Evolutionary conservation across 1,284 basidiomycete species (phyloP).

Genomic region (Thelephora terrestris): DNA sequence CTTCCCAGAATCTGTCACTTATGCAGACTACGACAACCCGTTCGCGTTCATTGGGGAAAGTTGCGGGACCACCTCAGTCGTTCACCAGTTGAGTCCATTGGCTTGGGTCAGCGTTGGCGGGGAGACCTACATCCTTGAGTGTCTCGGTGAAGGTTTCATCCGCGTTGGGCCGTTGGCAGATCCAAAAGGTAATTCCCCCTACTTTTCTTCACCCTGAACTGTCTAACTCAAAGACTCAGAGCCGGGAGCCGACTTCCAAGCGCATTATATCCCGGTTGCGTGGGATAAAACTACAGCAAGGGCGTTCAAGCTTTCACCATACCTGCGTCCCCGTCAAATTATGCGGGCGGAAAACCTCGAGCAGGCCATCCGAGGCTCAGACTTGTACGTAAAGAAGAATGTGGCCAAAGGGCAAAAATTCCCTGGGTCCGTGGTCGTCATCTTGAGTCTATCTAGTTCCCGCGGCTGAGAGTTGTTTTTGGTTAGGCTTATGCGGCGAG

Average conservation of each 20-base stretch:
- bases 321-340: constrained; percentile 41
- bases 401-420: constrained; percentile 39
- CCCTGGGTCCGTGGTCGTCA: constrained; percentile 31
- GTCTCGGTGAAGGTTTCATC: constrained; percentile 66
- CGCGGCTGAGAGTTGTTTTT: background rate
- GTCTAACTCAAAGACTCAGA: constrained; percentile 13
- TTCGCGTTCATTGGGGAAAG: constrained; percentile 49
- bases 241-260: constrained; percentile 27
- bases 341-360: constrained; percentile 40
- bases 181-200: constrained; percentile 27
- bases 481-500: constrained; percentile 52
- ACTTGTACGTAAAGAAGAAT: constrained; percentile 50
- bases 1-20: constrained; percentile 59
- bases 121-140: constrained; percentile 69
- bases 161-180: constrained; percentile 45
- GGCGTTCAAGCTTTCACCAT: constrained; percentile 43
- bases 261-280: constrained; percentile 44
- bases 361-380: constrained; percentile 56
- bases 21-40: constrained; percentile 75
- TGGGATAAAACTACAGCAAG: constrained; percentile 35
- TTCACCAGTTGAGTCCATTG: constrained; percentile 37
- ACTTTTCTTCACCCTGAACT: no score
- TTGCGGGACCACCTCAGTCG: constrained; percentile 40
- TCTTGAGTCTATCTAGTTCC: background rate
- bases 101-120: constrained; percentile 82